A percentile compares a stretch with the other conserved stretches of the same genome.
phyloP scores from a whole-genome alignment of 2,329 filamentous ascomycete genomes.

The Gaeumannomyces sp. region DNA sequence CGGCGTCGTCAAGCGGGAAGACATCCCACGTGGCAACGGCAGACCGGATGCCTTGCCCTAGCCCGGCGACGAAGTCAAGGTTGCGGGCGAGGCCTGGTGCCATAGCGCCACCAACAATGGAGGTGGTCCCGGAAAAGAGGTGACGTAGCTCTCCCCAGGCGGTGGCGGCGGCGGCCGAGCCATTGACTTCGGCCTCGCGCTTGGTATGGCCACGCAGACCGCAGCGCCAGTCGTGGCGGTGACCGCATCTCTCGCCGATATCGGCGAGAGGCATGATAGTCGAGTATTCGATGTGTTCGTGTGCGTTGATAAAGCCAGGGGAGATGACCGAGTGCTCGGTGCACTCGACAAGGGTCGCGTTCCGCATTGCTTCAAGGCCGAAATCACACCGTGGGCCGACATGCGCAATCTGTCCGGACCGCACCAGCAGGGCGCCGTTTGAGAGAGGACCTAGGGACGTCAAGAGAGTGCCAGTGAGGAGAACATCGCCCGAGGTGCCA shows the following conservation, averaged over 20 bases:
- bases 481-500: neutral
- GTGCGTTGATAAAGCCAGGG: slow-evolving; percentile 25
- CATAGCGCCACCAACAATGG: slow-evolving; percentile 23
- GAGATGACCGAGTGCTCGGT: slow-evolving; percentile 20
- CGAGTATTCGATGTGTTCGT: slow-evolving; percentile 24
- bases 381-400: slow-evolving; percentile 12
- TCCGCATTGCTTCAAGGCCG: slow-evolving; percentile 5
- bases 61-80: slow-evolving; percentile 21
- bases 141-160: slow-evolving; percentile 25
- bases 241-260: slow-evolving; percentile 17
- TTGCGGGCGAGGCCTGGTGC: slow-evolving; percentile 22
- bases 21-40: slow-evolving; percentile 18
- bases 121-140: slow-evolving; percentile 24
- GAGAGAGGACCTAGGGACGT: slow-evolving; percentile 9
- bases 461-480: slow-evolving; percentile 13
- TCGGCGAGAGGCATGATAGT: slow-evolving; percentile 20
- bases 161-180: slow-evolving; percentile 17
- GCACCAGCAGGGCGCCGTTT: slow-evolving; percentile 11
- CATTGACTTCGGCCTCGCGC: slow-evolving; percentile 19
- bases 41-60: slow-evolving; percentile 17
- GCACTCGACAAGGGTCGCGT: slow-evolving; percentile 20
- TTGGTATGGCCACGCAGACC: slow-evolving; percentile 18
- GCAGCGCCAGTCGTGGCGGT: slow-evolving; percentile 25
- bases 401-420: slow-evolving; percentile 8
- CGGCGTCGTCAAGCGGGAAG: slow-evolving; percentile 21